A percentile compares a stretch with the other conserved stretches of the same genome.
Conservation (phyloP, 2,329 filamentous ascomycete species). For the Trichoderma sp. region DNA sequence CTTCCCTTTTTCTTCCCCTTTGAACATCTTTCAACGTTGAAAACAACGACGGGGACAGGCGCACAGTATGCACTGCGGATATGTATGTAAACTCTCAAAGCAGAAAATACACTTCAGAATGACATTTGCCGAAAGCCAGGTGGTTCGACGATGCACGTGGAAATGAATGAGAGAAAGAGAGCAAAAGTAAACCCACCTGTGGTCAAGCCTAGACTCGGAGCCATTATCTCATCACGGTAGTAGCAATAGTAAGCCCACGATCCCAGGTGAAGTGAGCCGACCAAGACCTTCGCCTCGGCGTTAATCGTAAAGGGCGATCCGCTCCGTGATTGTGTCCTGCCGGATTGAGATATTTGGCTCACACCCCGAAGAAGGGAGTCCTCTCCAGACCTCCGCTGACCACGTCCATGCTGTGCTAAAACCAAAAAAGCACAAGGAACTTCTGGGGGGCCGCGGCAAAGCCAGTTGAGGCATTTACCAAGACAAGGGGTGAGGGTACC, state of each 20-base stretch:
- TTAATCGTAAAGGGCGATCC: not conserved
- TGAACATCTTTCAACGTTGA: not conserved
- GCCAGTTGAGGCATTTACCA: constrained; percentile 13
- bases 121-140: not conserved
- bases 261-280: not conserved
- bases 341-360: constrained; percentile 4
- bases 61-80: not conserved
- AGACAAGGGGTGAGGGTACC: not conserved
- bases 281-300: not conserved
- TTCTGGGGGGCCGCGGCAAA: constrained; percentile 1
- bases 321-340: constrained; percentile 15
- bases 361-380: not conserved
- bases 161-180: not conserved
- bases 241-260: not conserved
- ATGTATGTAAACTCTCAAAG: constrained; percentile 6
- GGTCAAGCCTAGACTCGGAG: not conserved
- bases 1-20: not conserved
- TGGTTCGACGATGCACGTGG: not conserved
- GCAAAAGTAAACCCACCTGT: not conserved
- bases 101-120: not conserved
- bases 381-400: not conserved
- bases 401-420: not conserved
- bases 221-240: not conserved
- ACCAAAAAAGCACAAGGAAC: not conserved
- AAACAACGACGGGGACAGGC: not conserved